Percentiles rank a stretch among this genome's conserved stretches.
These are phyloP conservation scores for Dacryopinax primogenitus DNA, from an alignment of 768 basidiomycete genomes.

Conservation along the genomic window DNA sequence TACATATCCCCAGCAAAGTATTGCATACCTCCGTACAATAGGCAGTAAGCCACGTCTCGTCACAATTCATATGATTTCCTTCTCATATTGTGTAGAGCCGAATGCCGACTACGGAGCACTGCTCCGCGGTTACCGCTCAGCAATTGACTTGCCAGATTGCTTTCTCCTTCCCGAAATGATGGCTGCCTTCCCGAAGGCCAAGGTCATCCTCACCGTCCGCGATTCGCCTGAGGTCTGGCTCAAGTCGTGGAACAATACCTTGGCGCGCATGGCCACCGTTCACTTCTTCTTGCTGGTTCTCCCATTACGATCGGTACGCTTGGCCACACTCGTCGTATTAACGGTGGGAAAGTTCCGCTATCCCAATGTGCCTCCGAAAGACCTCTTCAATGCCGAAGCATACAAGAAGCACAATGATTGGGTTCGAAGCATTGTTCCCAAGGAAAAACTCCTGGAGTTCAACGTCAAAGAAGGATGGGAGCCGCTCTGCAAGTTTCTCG, in stretches of 20 bases:
- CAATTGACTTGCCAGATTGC: background rate
- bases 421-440: background rate
- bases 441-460: background rate
- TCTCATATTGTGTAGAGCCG: too few species aligned
- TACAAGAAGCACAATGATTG: constrained; percentile 6
- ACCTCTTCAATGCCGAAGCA: background rate
- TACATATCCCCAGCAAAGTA: too few species aligned
- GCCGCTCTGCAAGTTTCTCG: background rate
- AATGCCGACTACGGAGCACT: background rate
- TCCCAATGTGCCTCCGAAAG: background rate
- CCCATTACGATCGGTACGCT: background rate
- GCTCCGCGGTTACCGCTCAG: background rate
- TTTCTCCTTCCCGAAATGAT: background rate
- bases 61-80: too few species aligned
- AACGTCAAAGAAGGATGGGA: constrained; percentile 8
- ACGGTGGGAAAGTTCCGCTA: background rate
- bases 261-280: background rate
- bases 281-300: background rate
- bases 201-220: constrained; percentile 4
- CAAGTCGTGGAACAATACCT: background rate
- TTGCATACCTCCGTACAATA: too few species aligned
- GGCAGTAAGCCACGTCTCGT: too few species aligned
- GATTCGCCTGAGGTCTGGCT: background rate
- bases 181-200: background rate
- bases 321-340: background rate